Evolutionary conservation across 2,329 filamentous ascomycete genomes (phyloP).

Genomic region (Orbilia quercus): DNA sequence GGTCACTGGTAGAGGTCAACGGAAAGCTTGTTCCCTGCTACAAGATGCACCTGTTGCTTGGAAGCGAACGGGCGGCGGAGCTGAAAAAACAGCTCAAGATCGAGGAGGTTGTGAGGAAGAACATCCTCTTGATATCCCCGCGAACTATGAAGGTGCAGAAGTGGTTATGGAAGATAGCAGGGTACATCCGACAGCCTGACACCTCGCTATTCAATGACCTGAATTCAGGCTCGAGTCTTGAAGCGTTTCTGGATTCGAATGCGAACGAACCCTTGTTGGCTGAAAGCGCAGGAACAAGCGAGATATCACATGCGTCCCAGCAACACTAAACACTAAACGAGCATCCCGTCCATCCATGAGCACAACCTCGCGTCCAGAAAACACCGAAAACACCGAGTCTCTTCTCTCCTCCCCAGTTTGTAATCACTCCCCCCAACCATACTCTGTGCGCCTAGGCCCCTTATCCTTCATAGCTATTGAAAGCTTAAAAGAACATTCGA

Average conservation of each 20-base stretch:
- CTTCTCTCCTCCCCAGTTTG: conserved; percentile 19
- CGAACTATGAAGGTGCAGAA: conserved; percentile 56
- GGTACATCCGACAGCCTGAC: conserved; percentile 49
- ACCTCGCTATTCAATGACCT: conserved; percentile 26
- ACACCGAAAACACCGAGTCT: conserved; percentile 21
- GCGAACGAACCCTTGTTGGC: no score
- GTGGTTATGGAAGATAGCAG: conserved; percentile 58
- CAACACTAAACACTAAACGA: conserved; percentile 45
- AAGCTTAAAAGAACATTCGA: background rate
- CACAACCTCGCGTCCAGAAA: conserved; percentile 34
- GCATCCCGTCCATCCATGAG: background rate
- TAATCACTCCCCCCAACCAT: background rate
- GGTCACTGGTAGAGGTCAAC: conserved; percentile 45
- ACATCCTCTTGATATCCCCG: conserved; percentile 49
- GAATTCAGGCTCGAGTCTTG: background rate
- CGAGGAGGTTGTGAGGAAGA: conserved; percentile 48
- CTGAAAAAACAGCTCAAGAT: conserved; percentile 57
- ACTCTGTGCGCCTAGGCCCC: conserved; percentile 6
- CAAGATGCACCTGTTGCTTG: conserved; percentile 57
- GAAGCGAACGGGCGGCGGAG: conserved; percentile 46
- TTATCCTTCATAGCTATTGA: conserved; percentile 6
- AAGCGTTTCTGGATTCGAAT: background rate
- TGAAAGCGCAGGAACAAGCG: background rate
- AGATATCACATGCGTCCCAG: conserved; percentile 36
- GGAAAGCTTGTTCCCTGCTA: conserved; percentile 57